Base-by-base conservation (phyloP, 2,329 filamentous ascomycete genomes). In the Pleomassaria siparia region DNA sequence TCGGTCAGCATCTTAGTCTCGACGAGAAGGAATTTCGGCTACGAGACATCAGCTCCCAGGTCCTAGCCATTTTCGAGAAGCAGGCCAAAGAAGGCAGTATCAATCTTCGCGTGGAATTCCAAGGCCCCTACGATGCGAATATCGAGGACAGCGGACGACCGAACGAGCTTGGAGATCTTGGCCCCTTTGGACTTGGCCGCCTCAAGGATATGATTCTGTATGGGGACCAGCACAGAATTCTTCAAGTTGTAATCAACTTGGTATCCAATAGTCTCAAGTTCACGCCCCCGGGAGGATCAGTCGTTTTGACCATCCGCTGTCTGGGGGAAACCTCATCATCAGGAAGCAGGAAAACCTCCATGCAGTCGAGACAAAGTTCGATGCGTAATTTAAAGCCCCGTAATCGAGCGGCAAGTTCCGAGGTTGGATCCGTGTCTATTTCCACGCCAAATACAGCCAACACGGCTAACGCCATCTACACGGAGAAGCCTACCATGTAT, bases 241-340 rank as follows among this genome's bases (percentile, higher is more conserved):
- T 95, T 21, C 91, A 96, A 67, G 88, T 96, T n/a, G 82, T 96
- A 39, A 96, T 95, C 75, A 95, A 95, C 63, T 76, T 96, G 25
- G 89, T 95, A 39, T 91, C 88, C 70, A 96, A 96, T 73, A 89
- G 87, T 67, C 74, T 96, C 35, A 96, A 96, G 66, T 96, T 96
- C 63, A 96, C 91, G 0, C 88, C 89, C 0, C 70, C 82, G 6
- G 85, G 85, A 1, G 91, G 91, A 7, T 85, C 78, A 24, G 88
- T 96, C 2, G 80, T 84, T 21, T 80, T 96, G 8, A 82, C 84
- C 7, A 91, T 96, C 47, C 83, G 82, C 54, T 95, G 89, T 59
- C 58, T 87, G 0, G 81, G 85, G 7, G 86, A 89, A 61, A 69
- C 76, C 1, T 66, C 73, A 4, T 54, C 69, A 47, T 52, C 61